Base-by-base conservation (phyloP, 164 flowering plant species). In the Pachysandra terminalis region DNA sequence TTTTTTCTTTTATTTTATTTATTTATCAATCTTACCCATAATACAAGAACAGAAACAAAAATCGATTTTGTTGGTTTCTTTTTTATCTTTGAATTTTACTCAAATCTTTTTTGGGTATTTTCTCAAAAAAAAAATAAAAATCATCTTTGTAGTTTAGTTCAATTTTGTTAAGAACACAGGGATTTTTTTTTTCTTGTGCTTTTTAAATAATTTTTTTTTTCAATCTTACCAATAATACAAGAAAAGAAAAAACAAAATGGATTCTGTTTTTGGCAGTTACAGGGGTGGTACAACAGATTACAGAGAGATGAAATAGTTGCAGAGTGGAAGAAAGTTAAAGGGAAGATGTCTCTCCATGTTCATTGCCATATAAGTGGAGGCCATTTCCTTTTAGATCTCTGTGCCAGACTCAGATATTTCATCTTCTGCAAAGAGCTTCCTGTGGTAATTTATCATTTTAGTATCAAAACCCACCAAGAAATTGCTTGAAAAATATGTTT, bases 361-460 rank as follows among this genome's bases (percentile, higher is more conserved):
- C 97, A 94, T 73, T 89, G 96, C 66, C 97, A 94, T 78, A 87
- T 94, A 65, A 94, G 97, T 71, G 98, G 97, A 51, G 96, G 96
- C 59, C 97, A 91, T 74, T 84, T 89, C 74, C 78, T 94, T 0
- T 55, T 94, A 25, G 87, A 91, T 65, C 65, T 87, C 61, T 81
- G 66, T 70, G 93, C 96, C 5, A 80, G 65, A 68, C 87, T 94
- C 28, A 79, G 98, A 81, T 88, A 79, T 80, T 89, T 78, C 90
- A 94, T 94, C 81, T 91, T 94, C 85, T 78, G 76, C 89, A 94
- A 90, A 77, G 98, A 94, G 64, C 90, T 94, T 24, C 97, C 97
- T 22, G 89, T 90, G 91, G 97, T 94, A 88, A 15, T 0, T 6
- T 0, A 12, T 22, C 19, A 5, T 1, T 57, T 10, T 24, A 26